Evolutionary conservation across 768 basidiomycete genomes (phyloP).

Genomic region (Lentinula aciculospora): DNA sequence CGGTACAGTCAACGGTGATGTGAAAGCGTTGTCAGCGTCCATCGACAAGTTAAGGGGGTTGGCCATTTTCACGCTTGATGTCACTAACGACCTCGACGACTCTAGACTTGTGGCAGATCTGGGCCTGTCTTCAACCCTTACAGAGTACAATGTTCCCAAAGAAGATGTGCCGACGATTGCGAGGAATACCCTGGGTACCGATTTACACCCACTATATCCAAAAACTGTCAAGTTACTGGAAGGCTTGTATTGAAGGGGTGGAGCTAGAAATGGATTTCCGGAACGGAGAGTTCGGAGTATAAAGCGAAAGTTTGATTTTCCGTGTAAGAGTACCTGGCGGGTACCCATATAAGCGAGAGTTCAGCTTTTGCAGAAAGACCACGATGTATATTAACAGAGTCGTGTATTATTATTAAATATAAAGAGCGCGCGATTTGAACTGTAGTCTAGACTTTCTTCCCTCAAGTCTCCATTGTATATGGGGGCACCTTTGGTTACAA

Average conservation of each 20-base stretch:
- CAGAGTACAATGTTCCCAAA: conserved; percentile 59
- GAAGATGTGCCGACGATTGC: conserved; percentile 52
- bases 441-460: background rate
- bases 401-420: too few relatives aligned
- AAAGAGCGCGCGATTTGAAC: background rate
- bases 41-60: conserved; percentile 48
- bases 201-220: conserved; percentile 30
- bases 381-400: background rate
- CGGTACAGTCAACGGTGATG: conserved; percentile 60
- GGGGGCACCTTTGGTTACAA: background rate
- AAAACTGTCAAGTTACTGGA: conserved; percentile 47
- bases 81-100: background rate
- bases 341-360: background rate
- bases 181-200: conserved; percentile 35
- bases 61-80: background rate
- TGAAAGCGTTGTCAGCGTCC: conserved; percentile 42
- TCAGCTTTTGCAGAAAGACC: background rate
- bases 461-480: background rate
- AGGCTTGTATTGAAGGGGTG: conserved; percentile 20
- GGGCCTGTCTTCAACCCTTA: conserved; percentile 52
- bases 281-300: background rate
- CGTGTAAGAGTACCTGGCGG: background rate
- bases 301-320: background rate
- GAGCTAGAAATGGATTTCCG: background rate
- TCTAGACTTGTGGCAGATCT: conserved; percentile 54